A percentile compares a stretch with the other conserved stretches of the same genome.
Evolutionary conservation across 2,329 filamentous ascomycete species (phyloP).

Genomic region (Emergomyces orientalis): DNA sequence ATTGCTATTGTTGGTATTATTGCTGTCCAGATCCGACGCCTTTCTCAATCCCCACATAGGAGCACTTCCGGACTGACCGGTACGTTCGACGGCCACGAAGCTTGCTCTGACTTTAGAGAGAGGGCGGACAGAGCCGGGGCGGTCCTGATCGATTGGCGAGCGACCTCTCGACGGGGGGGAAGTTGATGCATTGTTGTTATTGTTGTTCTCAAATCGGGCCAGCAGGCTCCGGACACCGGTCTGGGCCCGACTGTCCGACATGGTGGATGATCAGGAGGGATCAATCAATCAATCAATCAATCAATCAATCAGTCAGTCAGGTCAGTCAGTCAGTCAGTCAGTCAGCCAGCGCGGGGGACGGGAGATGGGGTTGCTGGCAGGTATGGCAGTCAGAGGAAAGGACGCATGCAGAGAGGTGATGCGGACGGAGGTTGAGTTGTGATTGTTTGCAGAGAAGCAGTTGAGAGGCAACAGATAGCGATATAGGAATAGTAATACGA

Average conservation of each 20-base stretch:
- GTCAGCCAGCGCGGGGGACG: not conserved
- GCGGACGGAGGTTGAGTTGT: not conserved
- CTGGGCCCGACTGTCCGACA: slow-evolving; percentile 16
- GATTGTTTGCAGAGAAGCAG: not conserved
- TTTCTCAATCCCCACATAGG: slow-evolving; percentile 36
- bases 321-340: not conserved
- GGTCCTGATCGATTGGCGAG: slow-evolving; percentile 48
- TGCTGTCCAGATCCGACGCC: slow-evolving; percentile 26
- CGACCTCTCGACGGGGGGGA: slow-evolving; percentile 61
- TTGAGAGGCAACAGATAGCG: slow-evolving; percentile 3
- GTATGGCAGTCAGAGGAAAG: not conserved
- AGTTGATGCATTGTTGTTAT: slow-evolving; percentile 51
- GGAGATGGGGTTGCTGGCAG: not conserved
- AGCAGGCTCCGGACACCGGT: slow-evolving; percentile 62
- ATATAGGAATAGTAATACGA: slow-evolving; percentile 10
- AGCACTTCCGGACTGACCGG: slow-evolving; percentile 30
- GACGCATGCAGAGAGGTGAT: not conserved
- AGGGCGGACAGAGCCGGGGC: slow-evolving; percentile 45
- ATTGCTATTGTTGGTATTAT: not conserved
- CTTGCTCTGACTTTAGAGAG: slow-evolving; percentile 66
- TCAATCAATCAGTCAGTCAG: not conserved
- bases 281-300: not conserved
- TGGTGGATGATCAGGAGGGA: slow-evolving; percentile 11
- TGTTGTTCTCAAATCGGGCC: slow-evolving; percentile 71
- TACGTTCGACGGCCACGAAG: slow-evolving; percentile 61